A percentile compares a stretch with the other conserved stretches of the same genome.
phyloP scores from a whole-genome alignment of 306 rosid species.

The Lablab purpureus region DNA sequence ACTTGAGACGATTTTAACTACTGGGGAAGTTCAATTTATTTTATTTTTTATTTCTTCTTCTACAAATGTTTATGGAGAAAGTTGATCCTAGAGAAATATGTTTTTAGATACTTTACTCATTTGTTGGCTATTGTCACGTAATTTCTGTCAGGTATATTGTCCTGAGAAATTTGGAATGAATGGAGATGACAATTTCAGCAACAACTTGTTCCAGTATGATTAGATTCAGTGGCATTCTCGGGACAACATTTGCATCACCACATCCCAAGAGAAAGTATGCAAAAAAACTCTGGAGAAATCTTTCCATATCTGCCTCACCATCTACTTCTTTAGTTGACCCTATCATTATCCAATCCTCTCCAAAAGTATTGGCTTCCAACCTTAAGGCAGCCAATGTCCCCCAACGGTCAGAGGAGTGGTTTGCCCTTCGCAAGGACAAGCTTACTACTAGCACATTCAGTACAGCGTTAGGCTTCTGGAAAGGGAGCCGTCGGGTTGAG shows the following conservation, averaged over 20 bases:
- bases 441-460: constrained; percentile 95
- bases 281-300: constrained; percentile 40
- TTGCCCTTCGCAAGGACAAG: constrained; percentile 90
- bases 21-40: not conserved
- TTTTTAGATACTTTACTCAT: not conserved
- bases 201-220: constrained; percentile 54
- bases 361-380: constrained; percentile 57
- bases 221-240: constrained; percentile 53
- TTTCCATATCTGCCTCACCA: constrained; percentile 51
- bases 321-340: constrained; percentile 40
- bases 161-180: constrained; percentile 38
- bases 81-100: not conserved
- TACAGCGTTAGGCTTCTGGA: constrained; percentile 96
- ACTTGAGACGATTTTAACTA: not conserved
- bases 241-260: constrained; percentile 46
- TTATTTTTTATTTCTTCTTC: not conserved
- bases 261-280: constrained; percentile 44
- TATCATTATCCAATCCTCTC: constrained; percentile 46
- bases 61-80: not conserved
- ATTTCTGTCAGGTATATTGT: constrained; percentile 49
- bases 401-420: constrained; percentile 96
- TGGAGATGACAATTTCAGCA: constrained; percentile 50
- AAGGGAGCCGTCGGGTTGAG: constrained; percentile 78
- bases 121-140: constrained; percentile 44
- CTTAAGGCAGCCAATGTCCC: constrained; percentile 60